Evolutionary conservation across 139 green algal genomes (phyloP).

Genomic region (Picochlorum sp.): DNA sequence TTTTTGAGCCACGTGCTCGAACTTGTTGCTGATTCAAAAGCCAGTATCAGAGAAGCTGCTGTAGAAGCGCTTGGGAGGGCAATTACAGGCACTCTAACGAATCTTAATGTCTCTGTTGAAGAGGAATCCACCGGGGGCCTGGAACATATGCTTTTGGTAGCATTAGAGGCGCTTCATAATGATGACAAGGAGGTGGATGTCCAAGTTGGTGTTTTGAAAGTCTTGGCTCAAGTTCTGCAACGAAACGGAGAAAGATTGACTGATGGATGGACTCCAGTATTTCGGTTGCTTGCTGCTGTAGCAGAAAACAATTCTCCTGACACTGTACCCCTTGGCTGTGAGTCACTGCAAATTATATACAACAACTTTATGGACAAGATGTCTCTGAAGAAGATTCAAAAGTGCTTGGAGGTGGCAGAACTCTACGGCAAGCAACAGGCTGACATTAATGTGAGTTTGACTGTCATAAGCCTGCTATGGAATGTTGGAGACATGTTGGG

Average conservation of each 20-base stretch:
- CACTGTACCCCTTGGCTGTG: slow-evolving; percentile 54
- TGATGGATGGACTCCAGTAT: slow-evolving; percentile 65
- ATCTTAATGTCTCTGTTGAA: slow-evolving; percentile 10
- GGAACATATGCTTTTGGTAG: slow-evolving; percentile 73
- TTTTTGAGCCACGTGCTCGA: slow-evolving; percentile 72
- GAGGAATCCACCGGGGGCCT: slow-evolving; percentile 32
- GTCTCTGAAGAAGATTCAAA: slow-evolving; percentile 29
- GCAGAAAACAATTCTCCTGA: slow-evolving; percentile 37
- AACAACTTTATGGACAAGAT: slow-evolving; percentile 62
- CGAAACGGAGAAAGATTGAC: slow-evolving; percentile 61
- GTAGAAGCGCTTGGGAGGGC: slow-evolving; percentile 60
- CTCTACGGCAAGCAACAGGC: slow-evolving; percentile 49
- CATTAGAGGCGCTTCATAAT: slow-evolving; percentile 57
- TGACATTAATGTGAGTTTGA: slow-evolving; percentile 84
- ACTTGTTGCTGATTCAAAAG: slow-evolving; percentile 33
- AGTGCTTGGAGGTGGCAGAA: slow-evolving; percentile 54
- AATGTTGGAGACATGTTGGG: slow-evolving; percentile 71
- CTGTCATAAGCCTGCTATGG: slow-evolving; percentile 82
- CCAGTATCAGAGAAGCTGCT: slow-evolving; percentile 38
- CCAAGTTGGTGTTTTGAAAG: slow-evolving; percentile 52
- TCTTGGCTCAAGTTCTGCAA: slow-evolving; percentile 62
- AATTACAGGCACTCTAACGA: slow-evolving; percentile 45
- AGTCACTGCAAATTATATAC: slow-evolving; percentile 56
- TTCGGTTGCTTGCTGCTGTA: slow-evolving; percentile 66
- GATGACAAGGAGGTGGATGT: slow-evolving; percentile 56